Evolutionary conservation across 768 basidiomycete genomes (phyloP).

Genomic region (Lactifluus piperatus): DNA sequence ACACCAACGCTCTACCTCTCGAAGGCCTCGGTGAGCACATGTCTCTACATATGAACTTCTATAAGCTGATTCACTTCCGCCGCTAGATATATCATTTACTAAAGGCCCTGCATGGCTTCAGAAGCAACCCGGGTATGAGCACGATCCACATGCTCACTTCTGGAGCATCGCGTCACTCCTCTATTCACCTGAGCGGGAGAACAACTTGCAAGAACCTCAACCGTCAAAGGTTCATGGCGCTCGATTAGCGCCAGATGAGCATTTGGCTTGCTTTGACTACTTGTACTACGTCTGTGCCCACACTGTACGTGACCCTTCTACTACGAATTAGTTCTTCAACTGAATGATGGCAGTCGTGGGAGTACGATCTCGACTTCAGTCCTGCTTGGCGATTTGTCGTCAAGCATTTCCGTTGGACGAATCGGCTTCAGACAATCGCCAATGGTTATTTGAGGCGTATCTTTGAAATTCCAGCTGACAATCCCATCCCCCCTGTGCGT

Average conservation of each 20-base stretch:
- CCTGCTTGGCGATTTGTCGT: constrained; percentile 32
- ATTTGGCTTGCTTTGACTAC: constrained; percentile 35
- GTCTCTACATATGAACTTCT: neutral
- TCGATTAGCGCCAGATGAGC: constrained; percentile 30
- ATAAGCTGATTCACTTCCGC: neutral
- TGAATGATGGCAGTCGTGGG: constrained; percentile 23
- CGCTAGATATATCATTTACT: constrained; percentile 31
- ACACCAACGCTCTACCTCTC: constrained; percentile 23
- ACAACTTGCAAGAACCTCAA: constrained; percentile 21
- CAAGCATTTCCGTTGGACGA: constrained; percentile 29
- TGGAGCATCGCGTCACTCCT: constrained; percentile 28
- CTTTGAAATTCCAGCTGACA: constrained; percentile 23
- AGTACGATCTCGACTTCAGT: constrained; percentile 27
- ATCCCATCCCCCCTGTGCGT: constrained; percentile 29
- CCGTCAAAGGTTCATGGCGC: constrained; percentile 25
- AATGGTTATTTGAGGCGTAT: constrained; percentile 26
- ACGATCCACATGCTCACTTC: constrained; percentile 28
- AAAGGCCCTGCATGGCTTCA: constrained; percentile 28
- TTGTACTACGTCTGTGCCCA: constrained; percentile 32
- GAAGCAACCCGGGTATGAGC: constrained; percentile 26
- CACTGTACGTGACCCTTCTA: constrained; percentile 20
- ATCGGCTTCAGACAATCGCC: constrained; percentile 26
- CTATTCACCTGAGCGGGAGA: constrained; percentile 27
- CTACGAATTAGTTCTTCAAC: neutral
- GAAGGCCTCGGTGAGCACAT: constrained; percentile 26